Conservation (phyloP, 2,329 filamentous ascomycete species). For the Penicillium corylophilum region DNA sequence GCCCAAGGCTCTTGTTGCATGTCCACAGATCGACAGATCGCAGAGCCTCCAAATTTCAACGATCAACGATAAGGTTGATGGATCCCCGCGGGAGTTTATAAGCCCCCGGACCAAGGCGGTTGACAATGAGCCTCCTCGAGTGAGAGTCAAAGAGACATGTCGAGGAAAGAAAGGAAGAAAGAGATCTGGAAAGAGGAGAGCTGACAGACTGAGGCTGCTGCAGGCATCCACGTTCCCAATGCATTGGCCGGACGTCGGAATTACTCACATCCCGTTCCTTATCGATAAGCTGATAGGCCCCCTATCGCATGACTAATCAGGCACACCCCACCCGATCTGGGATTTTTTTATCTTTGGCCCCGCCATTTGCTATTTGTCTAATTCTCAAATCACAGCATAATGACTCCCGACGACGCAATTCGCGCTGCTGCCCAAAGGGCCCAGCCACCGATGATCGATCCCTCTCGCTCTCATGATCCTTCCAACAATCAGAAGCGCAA, state of each 20-base stretch:
- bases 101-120: not conserved
- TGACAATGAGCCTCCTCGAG: not conserved
- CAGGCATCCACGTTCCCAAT: slow-evolving; percentile 31
- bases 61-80: slow-evolving; percentile 2
- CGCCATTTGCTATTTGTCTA: not conserved
- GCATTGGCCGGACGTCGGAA: not conserved
- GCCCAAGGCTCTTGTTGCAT: not conserved
- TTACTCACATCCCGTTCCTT: not conserved
- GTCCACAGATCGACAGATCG: not conserved
- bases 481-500: slow-evolving; percentile 77
- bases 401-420: slow-evolving; percentile 13
- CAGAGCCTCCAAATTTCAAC: not conserved
- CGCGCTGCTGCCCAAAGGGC: slow-evolving; percentile 45
- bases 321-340: slow-evolving; percentile 1
- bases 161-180: slow-evolving; percentile 8
- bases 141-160: not conserved
- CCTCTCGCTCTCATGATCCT: slow-evolving; percentile 68
- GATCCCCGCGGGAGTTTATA: slow-evolving; percentile 11
- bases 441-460: slow-evolving; percentile 47
- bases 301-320: not conserved
- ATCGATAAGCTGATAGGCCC: not conserved
- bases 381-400: slow-evolving; percentile 2
- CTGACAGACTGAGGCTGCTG: slow-evolving; percentile 16
- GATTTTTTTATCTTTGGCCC: slow-evolving; percentile 4
- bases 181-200: not conserved